These are phyloP conservation scores for Escallonia herrerae DNA, from an alignment of 129 eudicot species.

Conservation along the genomic window DNA sequence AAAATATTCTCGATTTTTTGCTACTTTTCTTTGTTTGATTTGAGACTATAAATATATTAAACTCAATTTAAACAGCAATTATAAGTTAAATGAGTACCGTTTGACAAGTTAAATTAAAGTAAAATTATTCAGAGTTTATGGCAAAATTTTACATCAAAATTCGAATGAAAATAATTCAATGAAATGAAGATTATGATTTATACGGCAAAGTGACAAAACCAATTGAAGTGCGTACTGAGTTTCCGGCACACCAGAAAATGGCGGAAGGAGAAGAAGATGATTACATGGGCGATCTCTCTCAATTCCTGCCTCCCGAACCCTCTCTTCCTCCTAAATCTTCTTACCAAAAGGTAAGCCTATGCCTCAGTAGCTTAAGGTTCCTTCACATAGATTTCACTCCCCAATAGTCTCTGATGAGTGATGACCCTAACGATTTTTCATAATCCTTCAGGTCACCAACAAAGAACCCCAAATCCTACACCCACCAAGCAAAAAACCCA, in stretches of 20 bases:
- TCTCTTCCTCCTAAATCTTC: constrained; percentile 22
- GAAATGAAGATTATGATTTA: too few species aligned
- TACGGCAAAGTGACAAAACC: too few species aligned
- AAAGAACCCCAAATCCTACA: constrained; percentile 11
- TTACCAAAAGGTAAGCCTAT: constrained; percentile 35
- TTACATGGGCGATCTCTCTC: constrained; percentile 91
- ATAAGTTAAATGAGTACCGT: too few species aligned
- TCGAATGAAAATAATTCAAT: too few species aligned
- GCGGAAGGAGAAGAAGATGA: constrained; percentile 73
- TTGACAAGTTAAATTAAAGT: too few species aligned
- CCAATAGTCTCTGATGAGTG: not conserved
- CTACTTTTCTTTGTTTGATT: too few species aligned
- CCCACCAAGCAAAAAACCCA: constrained; percentile 41
- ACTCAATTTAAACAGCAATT: too few species aligned
- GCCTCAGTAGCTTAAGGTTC: not conserved
- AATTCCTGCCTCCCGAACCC: constrained; percentile 54
- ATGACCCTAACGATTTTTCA: not conserved
- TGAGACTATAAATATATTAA: too few species aligned
- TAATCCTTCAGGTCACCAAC: constrained; percentile 29
- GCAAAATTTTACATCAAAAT: too few species aligned
- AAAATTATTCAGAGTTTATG: too few species aligned
- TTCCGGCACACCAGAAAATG: constrained; percentile 13
- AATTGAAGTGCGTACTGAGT: too few species aligned
- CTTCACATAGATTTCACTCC: not conserved
- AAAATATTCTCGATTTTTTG: too few species aligned